A percentile compares a stretch with the other conserved stretches of the same genome.
These are phyloP conservation scores for Penicillium bialowiezense DNA, from an alignment of 495 filamentous ascomycete species.

Conservation along the genomic window DNA sequence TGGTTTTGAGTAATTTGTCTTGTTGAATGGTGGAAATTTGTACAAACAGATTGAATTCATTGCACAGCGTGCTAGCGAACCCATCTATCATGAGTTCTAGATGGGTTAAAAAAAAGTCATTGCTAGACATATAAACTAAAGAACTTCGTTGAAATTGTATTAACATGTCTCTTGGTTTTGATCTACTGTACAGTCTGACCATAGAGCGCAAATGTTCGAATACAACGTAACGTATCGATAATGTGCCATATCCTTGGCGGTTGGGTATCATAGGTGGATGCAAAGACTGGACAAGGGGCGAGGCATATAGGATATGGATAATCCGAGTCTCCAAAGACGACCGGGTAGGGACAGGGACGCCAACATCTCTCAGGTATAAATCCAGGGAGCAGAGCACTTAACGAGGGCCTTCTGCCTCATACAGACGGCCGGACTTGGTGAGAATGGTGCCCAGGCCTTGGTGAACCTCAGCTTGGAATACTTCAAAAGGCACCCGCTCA, in stretches of 20 bases:
- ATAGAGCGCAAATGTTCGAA: constrained; percentile 1
- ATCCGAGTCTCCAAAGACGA: background rate
- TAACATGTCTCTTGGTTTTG: constrained; percentile 8
- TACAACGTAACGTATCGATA: constrained; percentile 2
- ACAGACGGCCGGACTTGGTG: constrained; percentile 64
- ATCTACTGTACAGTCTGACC: constrained; percentile 10
- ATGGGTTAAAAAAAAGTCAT: constrained; percentile 10
- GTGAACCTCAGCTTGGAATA: constrained; percentile 89
- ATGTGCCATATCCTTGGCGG: constrained; percentile 19
- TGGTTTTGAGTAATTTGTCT: constrained; percentile 52
- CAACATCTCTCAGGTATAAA: too few species aligned
- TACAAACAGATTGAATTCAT: constrained; percentile 13
- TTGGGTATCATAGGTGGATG: constrained; percentile 38
- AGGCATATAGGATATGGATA: constrained; percentile 9
- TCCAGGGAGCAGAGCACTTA: constrained; percentile 5
- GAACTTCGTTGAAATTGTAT: constrained; percentile 6
- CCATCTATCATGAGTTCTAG: constrained; percentile 10
- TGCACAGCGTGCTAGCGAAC: constrained; percentile 22
- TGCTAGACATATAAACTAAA: background rate
- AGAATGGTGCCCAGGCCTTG: constrained; percentile 80
- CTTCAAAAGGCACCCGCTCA: constrained; percentile 78
- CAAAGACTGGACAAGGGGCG: constrained; percentile 12
- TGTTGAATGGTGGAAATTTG: constrained; percentile 7
- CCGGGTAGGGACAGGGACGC: background rate
- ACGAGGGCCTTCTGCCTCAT: constrained; percentile 64